These are phyloP conservation scores for Ottelia alismoides DNA, from an alignment of 106 monocot genomes.

Conservation along the genomic window DNA sequence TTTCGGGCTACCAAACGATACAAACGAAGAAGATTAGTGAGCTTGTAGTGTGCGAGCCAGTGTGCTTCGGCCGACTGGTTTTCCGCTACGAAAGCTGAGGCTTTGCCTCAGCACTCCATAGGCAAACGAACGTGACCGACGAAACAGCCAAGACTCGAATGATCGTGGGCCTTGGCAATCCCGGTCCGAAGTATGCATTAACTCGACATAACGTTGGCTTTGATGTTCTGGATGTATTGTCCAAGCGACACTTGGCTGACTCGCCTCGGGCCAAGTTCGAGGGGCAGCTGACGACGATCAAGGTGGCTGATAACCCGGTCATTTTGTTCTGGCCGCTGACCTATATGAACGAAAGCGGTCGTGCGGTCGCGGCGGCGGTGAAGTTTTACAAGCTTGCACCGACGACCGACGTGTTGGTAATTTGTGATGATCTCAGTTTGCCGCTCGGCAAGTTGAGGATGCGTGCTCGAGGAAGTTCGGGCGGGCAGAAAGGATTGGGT, in stretches of 20 bases:
- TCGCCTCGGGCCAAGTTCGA: neutral
- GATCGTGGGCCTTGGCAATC: neutral
- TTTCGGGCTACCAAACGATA: too few relatives aligned
- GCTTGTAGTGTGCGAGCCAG: neutral
- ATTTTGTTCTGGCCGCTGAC: neutral
- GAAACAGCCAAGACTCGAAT: neutral
- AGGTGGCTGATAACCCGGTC: neutral
- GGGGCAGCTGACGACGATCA: neutral
- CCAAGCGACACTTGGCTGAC: neutral
- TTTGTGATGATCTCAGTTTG: neutral
- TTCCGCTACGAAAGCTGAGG: too few relatives aligned
- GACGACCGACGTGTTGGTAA: neutral
- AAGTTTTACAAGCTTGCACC: neutral
- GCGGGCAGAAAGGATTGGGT: neutral
- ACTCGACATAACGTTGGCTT: neutral
- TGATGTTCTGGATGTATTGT: neutral
- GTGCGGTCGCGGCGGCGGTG: neutral
- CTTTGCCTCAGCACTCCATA: neutral
- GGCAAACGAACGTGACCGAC: neutral
- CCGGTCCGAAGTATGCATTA: neutral
- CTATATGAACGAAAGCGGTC: neutral
- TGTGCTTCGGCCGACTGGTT: neutral
- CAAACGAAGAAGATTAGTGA: too few relatives aligned
- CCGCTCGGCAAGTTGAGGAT: neutral
- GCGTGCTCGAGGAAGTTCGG: neutral